Percentiles rank a stretch among this genome's conserved stretches.
These are phyloP conservation scores for Blastomyces parvus DNA, from an alignment of 2,329 filamentous ascomycete genomes.

Conservation along the genomic window DNA sequence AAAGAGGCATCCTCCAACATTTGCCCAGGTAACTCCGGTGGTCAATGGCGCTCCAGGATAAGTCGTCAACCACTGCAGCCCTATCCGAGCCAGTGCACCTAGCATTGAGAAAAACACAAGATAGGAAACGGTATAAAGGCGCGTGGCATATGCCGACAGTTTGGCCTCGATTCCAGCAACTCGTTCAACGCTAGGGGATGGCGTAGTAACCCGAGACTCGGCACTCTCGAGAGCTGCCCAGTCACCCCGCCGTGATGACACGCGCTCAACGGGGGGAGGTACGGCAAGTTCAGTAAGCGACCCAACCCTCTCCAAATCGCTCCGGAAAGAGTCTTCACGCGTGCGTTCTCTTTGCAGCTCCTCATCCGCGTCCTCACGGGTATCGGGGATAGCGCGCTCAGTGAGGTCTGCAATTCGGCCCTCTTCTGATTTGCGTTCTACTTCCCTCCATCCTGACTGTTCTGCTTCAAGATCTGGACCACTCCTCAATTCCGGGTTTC, in stretches of 20 bases:
- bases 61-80: constrained; percentile 65
- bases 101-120: constrained; percentile 76
- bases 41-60: constrained; percentile 69
- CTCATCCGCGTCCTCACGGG: constrained; percentile 1
- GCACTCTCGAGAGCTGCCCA: constrained; percentile 31
- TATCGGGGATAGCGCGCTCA: constrained; percentile 5
- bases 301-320: constrained; percentile 10
- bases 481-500: neutral
- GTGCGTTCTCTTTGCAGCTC: constrained; percentile 6
- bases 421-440: neutral
- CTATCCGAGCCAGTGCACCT: constrained; percentile 74
- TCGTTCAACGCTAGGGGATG: constrained; percentile 11
- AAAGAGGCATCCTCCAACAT: constrained; percentile 68
- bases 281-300: constrained; percentile 23
- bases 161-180: constrained; percentile 11
- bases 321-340: constrained; percentile 10
- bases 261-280: constrained; percentile 37
- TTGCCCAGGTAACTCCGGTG: constrained; percentile 75
- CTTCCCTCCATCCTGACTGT: neutral
- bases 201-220: constrained; percentile 16
- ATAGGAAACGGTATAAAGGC: constrained; percentile 67
- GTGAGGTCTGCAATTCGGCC: neutral
- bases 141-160: constrained; percentile 46
- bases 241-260: constrained; percentile 29
- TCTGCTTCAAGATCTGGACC: neutral